Base-by-base conservation (phyloP, 2,329 filamentous ascomycete species). In the Pestalotiopsis sp. region DNA sequence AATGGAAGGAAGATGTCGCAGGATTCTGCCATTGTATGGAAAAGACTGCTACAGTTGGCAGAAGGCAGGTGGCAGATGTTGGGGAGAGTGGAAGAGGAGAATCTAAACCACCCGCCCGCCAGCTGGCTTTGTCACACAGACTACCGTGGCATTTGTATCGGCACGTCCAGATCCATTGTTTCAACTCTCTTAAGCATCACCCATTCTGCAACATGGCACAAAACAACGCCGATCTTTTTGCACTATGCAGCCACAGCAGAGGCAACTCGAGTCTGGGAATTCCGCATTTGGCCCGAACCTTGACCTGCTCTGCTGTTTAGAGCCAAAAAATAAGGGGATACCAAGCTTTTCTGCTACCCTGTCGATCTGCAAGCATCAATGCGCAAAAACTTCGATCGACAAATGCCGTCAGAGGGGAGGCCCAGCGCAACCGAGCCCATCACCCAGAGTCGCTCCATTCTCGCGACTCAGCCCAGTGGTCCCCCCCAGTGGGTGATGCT, bases 271-370 rank as follows among this genome's bases (percentile, higher is more conserved):
- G n/a, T 20, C 20, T 41, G 64, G 14, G 12, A 23, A 25, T n/a
- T 11, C 36, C 20, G 36, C 25, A 41, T 13, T 20, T 31, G 14
- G 55, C 12, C 52, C 36, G n/a, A 31, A n/a, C n/a, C 11, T 45
- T 60, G 52, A 31, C 13, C 64, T 49, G 41, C 23, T 31, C 31
- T 36, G 31, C 7, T 36, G 31, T 36, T 36, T 36, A 36, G 31
- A 36, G 31, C 31, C 31, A 31, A 14, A 59, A 11, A 17, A 14
- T 23, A 23, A 17, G 25, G 20, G 20, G 41, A 60, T 66, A 66
- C 64, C 55, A 66, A 66, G 64, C 64, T 66, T 66, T 66, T 60
- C 20, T 45, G 36, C n/a, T 38, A 20, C 57, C 52, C 52, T 66
- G 64, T 55, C 7, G 64, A 66, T 66, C 64, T 41, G 25, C 64